Evolutionary conservation across 2,329 filamentous ascomycete species (phyloP), one percentile per base, ranked within the genome.

Genomic region (Aspergillus pseudoglaucus): DNA sequence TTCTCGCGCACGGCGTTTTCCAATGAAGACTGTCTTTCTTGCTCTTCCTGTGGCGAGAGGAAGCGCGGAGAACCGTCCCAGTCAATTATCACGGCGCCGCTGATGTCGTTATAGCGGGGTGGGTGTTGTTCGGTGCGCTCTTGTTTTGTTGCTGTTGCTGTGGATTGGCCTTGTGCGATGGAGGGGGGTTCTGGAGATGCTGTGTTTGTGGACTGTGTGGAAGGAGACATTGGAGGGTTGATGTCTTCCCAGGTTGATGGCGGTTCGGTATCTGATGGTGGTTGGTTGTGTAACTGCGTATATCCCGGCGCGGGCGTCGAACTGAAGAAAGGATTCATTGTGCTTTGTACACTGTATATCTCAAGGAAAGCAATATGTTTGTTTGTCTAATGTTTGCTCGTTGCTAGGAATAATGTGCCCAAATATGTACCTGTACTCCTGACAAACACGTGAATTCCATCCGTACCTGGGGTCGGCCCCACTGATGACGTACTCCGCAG

Each of bases 41-140:
- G 38, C 42, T 61, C 59, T 44, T 61, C 59, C 32, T 59, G 51
- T 3, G 57, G 59, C 6, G 59, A 58, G 3, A 62, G 53, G 22
- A 61, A 60, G 18, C 52, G 57, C 33, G 57, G 59, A 5, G 50
- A 35, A 0, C 59, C 59, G 35, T 60, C 44, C 35, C 49, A 50
- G 44, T 56, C 55, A 25, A 62, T 56, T n/a, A 62, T 40, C 18
- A 62, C 58, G 10, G 59, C 50, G 14, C 56, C 59, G 42, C 56
- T 60, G 10, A 62, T 55, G 12, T 61, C 57, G 52, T 59, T 59
- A 40, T 62, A 62, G 8, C 33, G 33, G 15, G 33, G 33, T 2
- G 15, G 15, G 14, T 17, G 33, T 35, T n/a, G 12, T 17, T 7
- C 14, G 33, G 6, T 35, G 5, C 0, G 7, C 17, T 35, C 12